phyloP scores from a whole-genome alignment of 495 filamentous ascomycete genomes.

The Hypoxylon crocopeplum region DNA sequence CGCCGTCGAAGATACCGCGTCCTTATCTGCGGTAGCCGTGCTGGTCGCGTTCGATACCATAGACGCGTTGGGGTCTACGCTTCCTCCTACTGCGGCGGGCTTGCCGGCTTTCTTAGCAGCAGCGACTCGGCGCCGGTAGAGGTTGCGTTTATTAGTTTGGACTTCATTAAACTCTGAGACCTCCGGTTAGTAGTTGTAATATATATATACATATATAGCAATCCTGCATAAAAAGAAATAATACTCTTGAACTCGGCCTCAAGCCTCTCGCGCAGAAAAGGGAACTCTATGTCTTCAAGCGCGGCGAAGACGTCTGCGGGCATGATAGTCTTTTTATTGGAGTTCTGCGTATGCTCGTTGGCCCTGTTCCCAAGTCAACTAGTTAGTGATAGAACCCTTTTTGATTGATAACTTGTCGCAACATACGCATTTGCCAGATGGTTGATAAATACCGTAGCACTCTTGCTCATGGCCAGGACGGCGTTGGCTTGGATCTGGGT shows the following conservation, averaged over 20 bases:
- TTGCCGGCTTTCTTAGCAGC: constrained; percentile 47
- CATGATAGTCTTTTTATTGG: constrained; percentile 83
- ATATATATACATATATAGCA: not conserved
- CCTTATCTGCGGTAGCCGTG: constrained; percentile 14
- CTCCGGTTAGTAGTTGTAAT: not conserved
- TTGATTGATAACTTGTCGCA: not conserved
- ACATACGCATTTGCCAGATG: constrained; percentile 85
- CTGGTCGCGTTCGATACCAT: constrained; percentile 37
- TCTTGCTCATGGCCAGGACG: constrained; percentile 87
- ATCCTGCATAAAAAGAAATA: not conserved
- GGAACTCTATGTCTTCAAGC: constrained; percentile 83
- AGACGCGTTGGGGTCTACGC: constrained; percentile 40
- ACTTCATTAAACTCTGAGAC: constrained; percentile 58
- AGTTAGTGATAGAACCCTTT: not conserved
- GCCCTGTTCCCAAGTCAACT: constrained; percentile 59
- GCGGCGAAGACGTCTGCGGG: constrained; percentile 85
- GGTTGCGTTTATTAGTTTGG: constrained; percentile 58
- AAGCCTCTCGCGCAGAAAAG: constrained; percentile 69
- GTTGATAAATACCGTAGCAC: constrained; percentile 92
- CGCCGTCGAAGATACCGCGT: constrained; percentile 1
- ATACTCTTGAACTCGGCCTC: constrained; percentile 68
- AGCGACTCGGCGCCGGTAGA: constrained; percentile 57
- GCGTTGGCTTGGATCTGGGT: constrained; percentile 95
- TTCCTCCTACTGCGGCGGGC: too few species aligned
- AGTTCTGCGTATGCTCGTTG: constrained; percentile 70